Evolutionary conservation across 345 rosid species (phyloP), one percentile per base, ranked within the genome.

Genomic region (Aquilaria yunnanensis): DNA sequence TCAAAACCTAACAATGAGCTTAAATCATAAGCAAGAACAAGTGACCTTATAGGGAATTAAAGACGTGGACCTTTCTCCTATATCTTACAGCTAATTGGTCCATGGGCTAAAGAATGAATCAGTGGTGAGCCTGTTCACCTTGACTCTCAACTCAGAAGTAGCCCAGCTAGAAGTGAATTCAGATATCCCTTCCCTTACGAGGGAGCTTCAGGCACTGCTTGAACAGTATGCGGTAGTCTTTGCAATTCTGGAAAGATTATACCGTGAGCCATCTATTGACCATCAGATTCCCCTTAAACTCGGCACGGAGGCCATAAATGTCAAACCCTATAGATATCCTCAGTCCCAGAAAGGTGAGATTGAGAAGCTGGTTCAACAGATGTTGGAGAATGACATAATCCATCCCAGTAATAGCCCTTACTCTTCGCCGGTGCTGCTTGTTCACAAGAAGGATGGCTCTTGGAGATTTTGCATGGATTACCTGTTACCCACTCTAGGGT

Each of bases 401-500:
- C 43, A 51, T 0, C 46, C 53, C 2, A 59, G 58, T 14, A 37
- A 32, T 0, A 67, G 71, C 12, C 71, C 31, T 1, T 67, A 59
- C 32, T 67, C 68, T 6, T 65, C 62, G 9, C 60, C 29, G 12
- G 43, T 59, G 9, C 6, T 67, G 2, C 43, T 67, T 11, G 45
- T 59, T 6, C 48, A 30, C 37, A 59, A 48, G 51, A 67, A 58
- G 57, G 64, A 59, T 14, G 46, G 54, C 6, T 13, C 55, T 6
- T 57, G 31, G 30, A 1, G 62, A 16, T 16, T 16, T 16, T 16
- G 16, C 16, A 16, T 16, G 16, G 16, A 16, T 16, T 16, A 16
- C 16, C 14, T 43, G 9, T 16, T 16, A 16, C 16, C 16, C 16
- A 16, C 16, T 16, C 16, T 16, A 16, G 16, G 16, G 16, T 16